Conservation (phyloP, 306 rosid genomes). For the Vigna radiata region DNA sequence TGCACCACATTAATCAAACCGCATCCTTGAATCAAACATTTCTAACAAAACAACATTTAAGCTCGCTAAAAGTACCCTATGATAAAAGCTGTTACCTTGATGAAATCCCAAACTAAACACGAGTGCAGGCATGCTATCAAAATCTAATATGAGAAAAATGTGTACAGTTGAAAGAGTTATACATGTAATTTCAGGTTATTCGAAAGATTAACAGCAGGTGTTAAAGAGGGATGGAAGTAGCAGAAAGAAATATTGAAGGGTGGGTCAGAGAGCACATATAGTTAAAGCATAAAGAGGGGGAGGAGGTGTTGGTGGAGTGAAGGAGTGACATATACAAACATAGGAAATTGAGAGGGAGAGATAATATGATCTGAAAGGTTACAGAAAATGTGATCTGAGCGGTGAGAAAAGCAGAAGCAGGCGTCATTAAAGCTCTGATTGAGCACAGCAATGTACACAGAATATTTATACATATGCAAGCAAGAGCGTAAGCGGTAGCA, state of each 20-base stretch:
- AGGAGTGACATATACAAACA: neutral
- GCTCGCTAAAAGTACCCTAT: neutral
- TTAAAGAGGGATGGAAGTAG: neutral
- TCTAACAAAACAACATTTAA: neutral
- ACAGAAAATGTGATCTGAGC: neutral
- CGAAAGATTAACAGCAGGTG: neutral
- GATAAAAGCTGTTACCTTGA: neutral
- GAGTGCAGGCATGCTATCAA: neutral
- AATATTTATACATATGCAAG: neutral
- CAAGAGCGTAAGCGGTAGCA: slow-evolving; percentile 20
- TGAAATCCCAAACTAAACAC: neutral
- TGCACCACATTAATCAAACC: slow-evolving; percentile 17
- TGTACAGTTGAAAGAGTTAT: neutral
- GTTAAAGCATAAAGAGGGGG: neutral
- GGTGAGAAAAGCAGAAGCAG: slow-evolving; percentile 1
- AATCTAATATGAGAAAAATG: neutral
- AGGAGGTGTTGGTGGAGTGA: neutral
- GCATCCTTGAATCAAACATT: neutral
- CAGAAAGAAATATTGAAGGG: neutral
- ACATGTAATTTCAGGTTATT: neutral
- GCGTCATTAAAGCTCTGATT: slow-evolving; percentile 13
- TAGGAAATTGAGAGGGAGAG: neutral
- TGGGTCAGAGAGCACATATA: neutral
- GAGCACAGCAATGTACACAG: neutral
- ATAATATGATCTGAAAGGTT: neutral